Base-by-base conservation (phyloP, 306 rosid genomes). In the Albizia julibrissin region DNA sequence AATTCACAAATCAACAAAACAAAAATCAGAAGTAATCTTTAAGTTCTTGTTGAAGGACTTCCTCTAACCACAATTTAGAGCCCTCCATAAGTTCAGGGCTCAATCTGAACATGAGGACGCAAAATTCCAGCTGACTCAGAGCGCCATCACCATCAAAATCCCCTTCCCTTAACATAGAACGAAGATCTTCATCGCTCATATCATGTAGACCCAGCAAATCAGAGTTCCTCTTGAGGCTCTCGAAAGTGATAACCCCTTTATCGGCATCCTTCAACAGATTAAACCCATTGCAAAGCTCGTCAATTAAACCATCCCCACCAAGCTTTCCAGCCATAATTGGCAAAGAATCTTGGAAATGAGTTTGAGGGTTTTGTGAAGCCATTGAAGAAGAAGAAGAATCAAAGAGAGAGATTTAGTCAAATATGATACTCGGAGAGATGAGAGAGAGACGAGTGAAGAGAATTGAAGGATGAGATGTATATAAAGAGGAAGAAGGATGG, bases 321-420 rank as follows among this genome's bases (percentile, higher is more conserved):
- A 93, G 97, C 91, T 90, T 93, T 65, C 87, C 75, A 33, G 93
- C 98, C 97, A 93, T 91, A 16, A 85, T 31, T 3, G 97, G 98
- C 84, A 91, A 66, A 87, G 64, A 89, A 78, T 93, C 97, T 73
- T 93, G 83, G 88, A 93, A 93, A 3, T 84, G 84, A 22, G 81
- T 10, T 67, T 87, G 84, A 62, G 87, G 76, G 77, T 82, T 86
- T 76, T 81, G 89, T 2, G 86, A 65, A 43, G 92, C 91, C 95
- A 90, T 87, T 56, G 64, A 49, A 37, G n/a, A 69, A 37, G n/a
- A 69, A 29, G 31, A 29, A 29, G 58, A 14, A 37, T 33, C 69
- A 72, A 54, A 34, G 43, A 56, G 64, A 56, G 29, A 58, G 14
- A 22, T 31, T 19, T 33, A 37, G 10, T 49, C 58, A 22, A 31